A percentile compares a stretch with the other conserved stretches of the same genome.
Evolutionary conservation across 768 basidiomycete genomes (phyloP).

Genomic region (Saitozyma sp.): DNA sequence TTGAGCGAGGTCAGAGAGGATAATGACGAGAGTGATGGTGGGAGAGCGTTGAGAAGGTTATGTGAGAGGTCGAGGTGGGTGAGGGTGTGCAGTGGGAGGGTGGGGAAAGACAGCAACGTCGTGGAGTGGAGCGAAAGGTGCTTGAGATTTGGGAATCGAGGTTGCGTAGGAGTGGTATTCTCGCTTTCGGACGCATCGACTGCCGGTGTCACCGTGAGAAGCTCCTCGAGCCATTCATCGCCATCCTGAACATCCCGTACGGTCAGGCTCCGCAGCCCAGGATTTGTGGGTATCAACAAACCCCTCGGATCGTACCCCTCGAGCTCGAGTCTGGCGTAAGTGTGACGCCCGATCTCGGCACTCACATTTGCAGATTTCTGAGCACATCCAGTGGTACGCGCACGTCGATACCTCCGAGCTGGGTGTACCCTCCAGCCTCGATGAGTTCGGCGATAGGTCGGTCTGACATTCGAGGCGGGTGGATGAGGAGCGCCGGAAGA

Average conservation of each 20-base stretch:
- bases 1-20: conserved; percentile 85
- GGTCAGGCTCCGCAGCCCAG: conserved; percentile 44
- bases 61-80: conserved; percentile 85
- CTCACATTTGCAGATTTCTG: conserved; percentile 46
- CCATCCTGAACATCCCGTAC: conserved; percentile 49
- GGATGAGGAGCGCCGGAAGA: conserved; percentile 47
- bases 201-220: conserved; percentile 20
- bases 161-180: too few relatives aligned
- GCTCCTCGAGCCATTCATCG: conserved; percentile 50
- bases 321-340: conserved; percentile 42
- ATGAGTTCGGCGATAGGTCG: conserved; percentile 46
- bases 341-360: neutral
- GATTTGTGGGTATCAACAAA: conserved; percentile 39
- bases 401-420: conserved; percentile 48
- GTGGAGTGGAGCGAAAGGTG: conserved; percentile 39
- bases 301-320: conserved; percentile 50
- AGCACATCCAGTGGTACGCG: conserved; percentile 48
- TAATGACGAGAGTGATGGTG: conserved; percentile 69
- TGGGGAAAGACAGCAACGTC: conserved; percentile 36
- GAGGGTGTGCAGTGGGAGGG: conserved; percentile 54
- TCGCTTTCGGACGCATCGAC: conserved; percentile 3
- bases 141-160: conserved; percentile 38
- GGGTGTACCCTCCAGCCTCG: conserved; percentile 49
- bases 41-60: conserved; percentile 86
- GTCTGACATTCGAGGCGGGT: conserved; percentile 44